Conservation (phyloP, 345 rosid genomes). For the Camelina sativa region DNA sequence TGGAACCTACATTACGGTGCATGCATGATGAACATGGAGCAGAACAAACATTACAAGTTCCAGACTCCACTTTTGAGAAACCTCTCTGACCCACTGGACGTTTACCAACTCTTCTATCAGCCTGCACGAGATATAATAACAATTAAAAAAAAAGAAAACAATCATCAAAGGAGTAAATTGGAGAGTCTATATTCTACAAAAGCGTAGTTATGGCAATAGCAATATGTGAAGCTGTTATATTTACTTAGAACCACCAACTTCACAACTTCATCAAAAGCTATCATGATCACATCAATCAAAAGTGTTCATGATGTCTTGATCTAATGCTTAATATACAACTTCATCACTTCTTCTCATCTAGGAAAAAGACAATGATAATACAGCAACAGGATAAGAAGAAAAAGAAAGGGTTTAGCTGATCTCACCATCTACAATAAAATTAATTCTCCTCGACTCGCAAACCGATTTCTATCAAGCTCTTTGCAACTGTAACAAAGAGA, state of each 20-base stretch:
- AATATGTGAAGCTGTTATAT: slow-evolving; percentile 6
- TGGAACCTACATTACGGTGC: slow-evolving; percentile 57
- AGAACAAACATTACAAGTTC: slow-evolving; percentile 79
- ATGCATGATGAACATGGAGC: slow-evolving; percentile 88
- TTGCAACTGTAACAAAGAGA: slow-evolving; percentile 38
- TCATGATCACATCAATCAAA: neutral
- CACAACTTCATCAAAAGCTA: slow-evolving; percentile 1
- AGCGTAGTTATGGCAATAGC: neutral
- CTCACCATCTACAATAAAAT: slow-evolving; percentile 39
- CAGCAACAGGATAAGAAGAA: neutral
- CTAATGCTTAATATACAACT: slow-evolving; percentile 11
- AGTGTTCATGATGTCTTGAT: neutral
- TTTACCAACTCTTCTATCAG: slow-evolving; percentile 43
- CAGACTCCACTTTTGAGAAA: slow-evolving; percentile 60
- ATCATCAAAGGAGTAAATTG: slow-evolving; percentile 1
- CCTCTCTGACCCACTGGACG: slow-evolving; percentile 49
- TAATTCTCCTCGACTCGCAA: slow-evolving; percentile 1
- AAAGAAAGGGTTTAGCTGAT: slow-evolving; percentile 6
- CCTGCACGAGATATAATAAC: slow-evolving; percentile 32
- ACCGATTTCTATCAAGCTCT: slow-evolving; percentile 21
- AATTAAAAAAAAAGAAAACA: neutral
- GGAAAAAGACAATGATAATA: neutral
- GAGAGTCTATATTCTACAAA: slow-evolving; percentile 1
- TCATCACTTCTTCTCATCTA: neutral
- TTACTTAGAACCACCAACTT: neutral